phyloP scores from a whole-genome alignment of 2,329 filamentous ascomycete genomes.

The Colletotrichum sp. region DNA sequence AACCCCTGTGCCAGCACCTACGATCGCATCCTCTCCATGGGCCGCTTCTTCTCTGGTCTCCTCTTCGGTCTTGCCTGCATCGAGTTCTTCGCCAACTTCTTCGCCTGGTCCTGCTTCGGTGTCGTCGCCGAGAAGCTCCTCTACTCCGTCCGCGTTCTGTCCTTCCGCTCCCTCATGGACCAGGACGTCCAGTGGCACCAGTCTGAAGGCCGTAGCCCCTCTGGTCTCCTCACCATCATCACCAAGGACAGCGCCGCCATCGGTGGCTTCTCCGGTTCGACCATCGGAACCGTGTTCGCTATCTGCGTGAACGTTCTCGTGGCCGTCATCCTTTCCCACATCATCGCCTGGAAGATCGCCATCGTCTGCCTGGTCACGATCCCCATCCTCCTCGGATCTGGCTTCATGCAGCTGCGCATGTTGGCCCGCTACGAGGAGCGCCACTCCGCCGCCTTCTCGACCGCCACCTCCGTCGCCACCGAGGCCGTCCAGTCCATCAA shows the following conservation, averaged over 20 bases:
- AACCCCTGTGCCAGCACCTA: conserved; percentile 55
- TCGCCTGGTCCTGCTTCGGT: conserved; percentile 62
- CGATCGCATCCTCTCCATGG: conserved; percentile 50
- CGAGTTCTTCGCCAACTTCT: conserved; percentile 63
- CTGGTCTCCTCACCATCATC: conserved; percentile 55
- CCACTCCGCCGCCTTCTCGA: conserved; percentile 53
- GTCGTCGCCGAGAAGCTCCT: conserved; percentile 61
- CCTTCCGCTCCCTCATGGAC: conserved; percentile 59
- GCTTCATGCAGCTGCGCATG: conserved; percentile 57
- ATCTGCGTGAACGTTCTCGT: conserved; percentile 59
- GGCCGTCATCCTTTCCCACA: conserved; percentile 57
- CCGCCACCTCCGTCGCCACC: conserved; percentile 51
- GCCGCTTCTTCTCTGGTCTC: conserved; percentile 60
- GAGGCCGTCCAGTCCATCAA: conserved; percentile 54
- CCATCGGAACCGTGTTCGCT: conserved; percentile 58
- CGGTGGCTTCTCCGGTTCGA: conserved; percentile 60
- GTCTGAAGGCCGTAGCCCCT: conserved; percentile 52
- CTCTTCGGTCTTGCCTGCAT: conserved; percentile 66
- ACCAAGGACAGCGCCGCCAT: conserved; percentile 60
- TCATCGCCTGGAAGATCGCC: conserved; percentile 64
- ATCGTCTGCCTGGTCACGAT: conserved; percentile 59
- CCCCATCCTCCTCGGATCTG: conserved; percentile 57
- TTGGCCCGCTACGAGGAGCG: conserved; percentile 51
- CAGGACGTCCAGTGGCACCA: conserved; percentile 66
- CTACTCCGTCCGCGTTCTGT: conserved; percentile 59